Evolutionary conservation across 768 basidiomycete genomes (phyloP).

Genomic region (Tricholoma matsutake): DNA sequence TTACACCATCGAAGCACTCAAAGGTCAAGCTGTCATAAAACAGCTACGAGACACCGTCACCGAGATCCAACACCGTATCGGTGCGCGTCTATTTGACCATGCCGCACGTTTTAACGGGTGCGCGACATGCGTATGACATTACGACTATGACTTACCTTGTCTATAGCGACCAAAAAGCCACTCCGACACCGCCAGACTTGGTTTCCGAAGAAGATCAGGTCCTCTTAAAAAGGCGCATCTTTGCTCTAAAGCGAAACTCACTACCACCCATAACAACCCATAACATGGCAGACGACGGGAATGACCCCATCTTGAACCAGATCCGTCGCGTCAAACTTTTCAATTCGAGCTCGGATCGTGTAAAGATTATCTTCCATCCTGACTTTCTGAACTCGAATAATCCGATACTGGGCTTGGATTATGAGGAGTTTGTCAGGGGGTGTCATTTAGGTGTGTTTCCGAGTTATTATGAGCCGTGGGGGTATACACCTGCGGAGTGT

Average conservation of each 20-base stretch:
- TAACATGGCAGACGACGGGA: constrained; percentile 94
- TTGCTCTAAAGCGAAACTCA: constrained; percentile 91
- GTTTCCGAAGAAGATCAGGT: constrained; percentile 92
- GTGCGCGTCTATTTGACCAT: constrained; percentile 89
- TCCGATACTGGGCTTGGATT: constrained; percentile 94
- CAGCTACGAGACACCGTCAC: constrained; percentile 94
- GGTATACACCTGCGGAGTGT: constrained; percentile 96
- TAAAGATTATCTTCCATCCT: constrained; percentile 97
- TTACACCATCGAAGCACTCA: constrained; percentile 96
- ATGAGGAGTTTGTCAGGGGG: constrained; percentile 98
- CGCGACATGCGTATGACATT: constrained; percentile 20
- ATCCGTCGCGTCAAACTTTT: constrained; percentile 92
- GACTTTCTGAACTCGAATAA: constrained; percentile 98
- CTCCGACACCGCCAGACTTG: constrained; percentile 62
- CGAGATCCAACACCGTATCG: constrained; percentile 92
- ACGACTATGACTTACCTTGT: background rate
- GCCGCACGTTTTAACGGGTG: constrained; percentile 91
- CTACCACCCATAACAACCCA: constrained; percentile 98
- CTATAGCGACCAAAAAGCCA: constrained; percentile 50
- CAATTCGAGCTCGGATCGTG: constrained; percentile 84
- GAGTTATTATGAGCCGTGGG: constrained; percentile 96
- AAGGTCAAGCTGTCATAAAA: constrained; percentile 94
- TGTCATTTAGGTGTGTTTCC: constrained; percentile 99
- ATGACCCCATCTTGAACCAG: constrained; percentile 92
- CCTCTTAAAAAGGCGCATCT: constrained; percentile 91